Conservation (phyloP, 2,329 filamentous ascomycete genomes). For the Zelopaecilomyces penicillatus region DNA sequence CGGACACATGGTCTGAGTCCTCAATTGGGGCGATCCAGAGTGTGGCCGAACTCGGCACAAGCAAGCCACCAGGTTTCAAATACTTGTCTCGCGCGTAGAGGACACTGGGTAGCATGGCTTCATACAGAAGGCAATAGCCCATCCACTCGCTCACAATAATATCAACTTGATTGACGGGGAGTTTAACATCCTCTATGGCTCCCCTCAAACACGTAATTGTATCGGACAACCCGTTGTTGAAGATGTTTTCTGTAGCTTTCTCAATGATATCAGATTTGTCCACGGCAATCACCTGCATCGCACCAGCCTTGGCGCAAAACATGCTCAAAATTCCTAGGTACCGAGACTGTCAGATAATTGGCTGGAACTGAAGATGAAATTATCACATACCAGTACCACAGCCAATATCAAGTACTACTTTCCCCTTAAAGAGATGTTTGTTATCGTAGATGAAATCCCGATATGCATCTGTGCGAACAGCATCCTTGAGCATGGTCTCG, state of each 20-base stretch:
- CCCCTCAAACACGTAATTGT: slow-evolving; percentile 74
- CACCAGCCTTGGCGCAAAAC: slow-evolving; percentile 88
- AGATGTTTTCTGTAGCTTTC: slow-evolving; percentile 77
- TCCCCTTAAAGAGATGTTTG: slow-evolving; percentile 77
- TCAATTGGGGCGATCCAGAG: slow-evolving; percentile 75
- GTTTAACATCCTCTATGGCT: slow-evolving; percentile 76
- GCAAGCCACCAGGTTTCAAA: slow-evolving; percentile 67
- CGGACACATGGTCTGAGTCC: slow-evolving; percentile 67
- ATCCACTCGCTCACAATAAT: slow-evolving; percentile 98
- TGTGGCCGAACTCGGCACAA: slow-evolving; percentile 79
- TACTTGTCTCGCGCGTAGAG: slow-evolving; percentile 83
- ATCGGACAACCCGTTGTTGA: slow-evolving; percentile 66
- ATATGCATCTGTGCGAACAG: slow-evolving; percentile 81
- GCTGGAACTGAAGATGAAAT: background rate
- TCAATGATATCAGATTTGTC: slow-evolving; percentile 88
- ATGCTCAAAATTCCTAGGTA: slow-evolving; percentile 79
- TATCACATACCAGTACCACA: slow-evolving; percentile 56
- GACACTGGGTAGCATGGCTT: slow-evolving; percentile 92
- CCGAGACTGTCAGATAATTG: background rate
- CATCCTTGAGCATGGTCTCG: slow-evolving; percentile 91
- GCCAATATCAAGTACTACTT: slow-evolving; percentile 83
- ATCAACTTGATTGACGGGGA: slow-evolving; percentile 75
- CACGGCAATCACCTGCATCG: slow-evolving; percentile 77
- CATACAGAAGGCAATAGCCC: slow-evolving; percentile 88
- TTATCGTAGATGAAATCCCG: slow-evolving; percentile 92